Conservation (phyloP, 306 rosid species). For the Citrullus mucosospermus region DNA sequence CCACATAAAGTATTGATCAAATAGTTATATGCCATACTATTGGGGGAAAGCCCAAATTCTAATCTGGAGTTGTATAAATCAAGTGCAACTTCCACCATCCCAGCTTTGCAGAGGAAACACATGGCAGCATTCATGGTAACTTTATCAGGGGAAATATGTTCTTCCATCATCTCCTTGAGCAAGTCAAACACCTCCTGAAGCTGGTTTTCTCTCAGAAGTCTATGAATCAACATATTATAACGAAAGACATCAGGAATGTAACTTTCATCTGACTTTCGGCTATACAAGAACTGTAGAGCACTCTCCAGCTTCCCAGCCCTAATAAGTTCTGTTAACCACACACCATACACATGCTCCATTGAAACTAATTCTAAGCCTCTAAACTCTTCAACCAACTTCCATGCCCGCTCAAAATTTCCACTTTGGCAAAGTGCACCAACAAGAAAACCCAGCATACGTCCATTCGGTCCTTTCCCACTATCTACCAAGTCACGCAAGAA, state of each 20-base stretch:
- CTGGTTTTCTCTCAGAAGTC: conserved; percentile 53
- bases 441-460: conserved; percentile 23
- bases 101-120: conserved; percentile 80
- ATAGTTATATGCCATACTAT: conserved; percentile 51
- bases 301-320: conserved; percentile 37
- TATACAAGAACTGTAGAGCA: conserved; percentile 42
- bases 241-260: conserved; percentile 33
- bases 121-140: conserved; percentile 59
- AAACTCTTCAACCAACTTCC: conserved; percentile 36
- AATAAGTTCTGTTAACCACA: conserved; percentile 48
- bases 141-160: conserved; percentile 31
- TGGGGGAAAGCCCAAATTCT: conserved; percentile 40
- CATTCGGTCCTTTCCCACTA: conserved; percentile 24
- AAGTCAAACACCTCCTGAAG: conserved; percentile 47
- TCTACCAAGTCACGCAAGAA: conserved; percentile 20
- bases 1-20: conserved; percentile 53
- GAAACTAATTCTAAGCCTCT: conserved; percentile 15
- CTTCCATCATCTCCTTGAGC: conserved; percentile 66
- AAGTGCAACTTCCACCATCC: conserved; percentile 51
- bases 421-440: conserved; percentile 41
- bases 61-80: conserved; percentile 41
- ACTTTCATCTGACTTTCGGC: conserved; percentile 35
- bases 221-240: conserved; percentile 45
- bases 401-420: conserved; percentile 31
- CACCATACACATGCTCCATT: conserved; percentile 36